phyloP scores from a whole-genome alignment of 2,329 filamentous ascomycete species.

The Leptographium wingfieldii region DNA sequence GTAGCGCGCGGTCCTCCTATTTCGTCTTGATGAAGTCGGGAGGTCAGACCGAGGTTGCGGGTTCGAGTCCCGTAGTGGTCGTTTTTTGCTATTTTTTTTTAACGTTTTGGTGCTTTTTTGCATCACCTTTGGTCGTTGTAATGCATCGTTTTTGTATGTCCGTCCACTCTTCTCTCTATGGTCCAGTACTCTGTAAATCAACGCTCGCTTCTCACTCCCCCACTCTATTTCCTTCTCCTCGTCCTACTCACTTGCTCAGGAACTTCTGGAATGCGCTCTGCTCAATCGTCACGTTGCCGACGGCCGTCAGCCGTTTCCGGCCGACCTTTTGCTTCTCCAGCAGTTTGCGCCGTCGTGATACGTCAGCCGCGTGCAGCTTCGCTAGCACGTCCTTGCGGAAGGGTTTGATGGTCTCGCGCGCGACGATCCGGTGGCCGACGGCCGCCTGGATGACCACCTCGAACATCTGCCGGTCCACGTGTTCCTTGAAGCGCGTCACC shows the following conservation, averaged over 20 bases:
- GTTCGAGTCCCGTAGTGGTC: constrained; percentile 17
- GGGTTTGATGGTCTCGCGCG: constrained; percentile 88
- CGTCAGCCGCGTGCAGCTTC: constrained; percentile 86
- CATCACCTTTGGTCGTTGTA: background rate
- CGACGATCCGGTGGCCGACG: constrained; percentile 69
- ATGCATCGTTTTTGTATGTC: background rate
- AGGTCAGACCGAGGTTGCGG: constrained; percentile 16
- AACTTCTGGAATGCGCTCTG: constrained; percentile 94
- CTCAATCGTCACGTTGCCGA: constrained; percentile 91
- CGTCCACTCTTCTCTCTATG: too few relatives aligned
- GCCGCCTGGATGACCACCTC: constrained; percentile 92
- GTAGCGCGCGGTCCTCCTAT: constrained; percentile 17
- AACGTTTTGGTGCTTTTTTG: background rate
- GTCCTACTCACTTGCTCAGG: constrained; percentile 47
- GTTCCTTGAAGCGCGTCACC: constrained; percentile 94
- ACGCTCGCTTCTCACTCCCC: background rate
- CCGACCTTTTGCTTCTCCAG: constrained; percentile 96
- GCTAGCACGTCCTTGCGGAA: constrained; percentile 91
- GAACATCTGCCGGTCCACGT: constrained; percentile 88
- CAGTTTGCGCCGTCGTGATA: constrained; percentile 69
- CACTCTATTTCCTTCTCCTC: background rate
- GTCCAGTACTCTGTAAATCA: too few relatives aligned
- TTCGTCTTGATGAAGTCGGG: constrained; percentile 10
- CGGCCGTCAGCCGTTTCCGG: constrained; percentile 69
- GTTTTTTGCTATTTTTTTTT: background rate